Conservation (phyloP, 768 basidiomycete species). For the Phlebiopsis gigantea region DNA sequence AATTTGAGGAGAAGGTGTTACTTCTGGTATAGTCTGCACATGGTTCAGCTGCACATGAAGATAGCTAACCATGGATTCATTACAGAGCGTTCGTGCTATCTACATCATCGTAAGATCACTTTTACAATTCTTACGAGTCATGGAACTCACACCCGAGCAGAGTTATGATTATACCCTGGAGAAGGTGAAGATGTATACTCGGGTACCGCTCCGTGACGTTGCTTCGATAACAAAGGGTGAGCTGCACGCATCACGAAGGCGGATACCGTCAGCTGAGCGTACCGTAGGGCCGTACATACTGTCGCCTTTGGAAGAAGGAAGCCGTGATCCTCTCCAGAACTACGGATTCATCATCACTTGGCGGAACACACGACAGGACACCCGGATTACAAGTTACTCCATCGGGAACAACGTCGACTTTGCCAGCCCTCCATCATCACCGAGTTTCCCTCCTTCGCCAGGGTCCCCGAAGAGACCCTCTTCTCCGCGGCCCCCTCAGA, state of each 20-base stretch:
- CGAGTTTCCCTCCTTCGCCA: conserved; percentile 5
- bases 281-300: conserved; percentile 86
- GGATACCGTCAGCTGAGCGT: background rate
- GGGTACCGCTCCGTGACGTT: conserved; percentile 83
- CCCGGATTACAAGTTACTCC: conserved; percentile 81
- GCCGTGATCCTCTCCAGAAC: conserved; percentile 83
- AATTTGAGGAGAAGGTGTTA: conserved; percentile 92
- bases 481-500: conserved; percentile 10
- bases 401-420: conserved; percentile 60
- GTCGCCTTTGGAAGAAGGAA: conserved; percentile 88
- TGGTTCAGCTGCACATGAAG: too few species aligned
- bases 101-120: conserved; percentile 65
- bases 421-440: conserved; percentile 18
- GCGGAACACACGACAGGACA: conserved; percentile 64
- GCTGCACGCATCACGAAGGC: background rate
- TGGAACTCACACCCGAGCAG: conserved; percentile 32
- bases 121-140: background rate
- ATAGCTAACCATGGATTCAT: background rate
- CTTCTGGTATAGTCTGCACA: conserved; percentile 61
- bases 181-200: conserved; percentile 86
- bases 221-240: conserved; percentile 72
- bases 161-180: conserved; percentile 92
- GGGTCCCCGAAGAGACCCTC: conserved; percentile 6
- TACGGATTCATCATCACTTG: conserved; percentile 85
- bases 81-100: conserved; percentile 44